Percentiles rank a stretch among this genome's conserved stretches.
Evolutionary conservation across 352 stramenopile genomes (phyloP).

Genomic region (Achlya hypogyna): DNA sequence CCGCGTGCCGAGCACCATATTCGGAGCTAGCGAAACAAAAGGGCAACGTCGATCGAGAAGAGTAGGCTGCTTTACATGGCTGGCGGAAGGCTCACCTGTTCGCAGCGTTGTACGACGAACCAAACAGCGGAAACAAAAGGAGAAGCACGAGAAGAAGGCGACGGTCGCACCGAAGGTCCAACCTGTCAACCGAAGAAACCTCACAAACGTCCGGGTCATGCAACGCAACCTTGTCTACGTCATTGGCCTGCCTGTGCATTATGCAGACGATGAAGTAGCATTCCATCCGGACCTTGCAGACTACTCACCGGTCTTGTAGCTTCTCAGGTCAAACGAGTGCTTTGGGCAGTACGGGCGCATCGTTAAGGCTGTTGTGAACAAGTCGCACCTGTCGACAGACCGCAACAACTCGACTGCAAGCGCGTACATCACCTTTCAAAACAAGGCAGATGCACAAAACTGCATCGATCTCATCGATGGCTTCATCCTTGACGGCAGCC

Average conservation of each 20-base stretch:
- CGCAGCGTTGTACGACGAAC: slow-evolving; percentile 58
- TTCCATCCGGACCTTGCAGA: background rate
- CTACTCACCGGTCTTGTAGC: slow-evolving; percentile 24
- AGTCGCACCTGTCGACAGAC: slow-evolving; percentile 60
- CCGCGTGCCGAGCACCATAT: slow-evolving; percentile 96
- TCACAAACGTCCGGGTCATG: slow-evolving; percentile 88
- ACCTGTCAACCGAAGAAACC: slow-evolving; percentile 62
- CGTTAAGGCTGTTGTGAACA: slow-evolving; percentile 89
- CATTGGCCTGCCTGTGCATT: slow-evolving; percentile 81
- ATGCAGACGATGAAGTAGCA: slow-evolving; percentile 68
- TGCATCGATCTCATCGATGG: slow-evolving; percentile 90
- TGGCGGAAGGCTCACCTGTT: background rate
- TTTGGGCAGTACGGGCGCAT: slow-evolving; percentile 93
- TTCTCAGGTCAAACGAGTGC: slow-evolving; percentile 76
- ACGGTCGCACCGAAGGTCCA: slow-evolving; percentile 29
- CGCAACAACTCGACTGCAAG: slow-evolving; percentile 68
- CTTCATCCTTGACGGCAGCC: slow-evolving; percentile 73
- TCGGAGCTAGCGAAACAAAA: slow-evolving; percentile 87
- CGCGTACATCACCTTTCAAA: slow-evolving; percentile 91
- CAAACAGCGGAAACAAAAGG: slow-evolving; percentile 77
- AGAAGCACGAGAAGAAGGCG: slow-evolving; percentile 69
- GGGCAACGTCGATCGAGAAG: slow-evolving; percentile 91
- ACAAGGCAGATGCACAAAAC: slow-evolving; percentile 83
- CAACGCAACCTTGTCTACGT: slow-evolving; percentile 94
- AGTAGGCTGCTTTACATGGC: slow-evolving; percentile 35